These are phyloP conservation scores for Cladosporium sp. DNA, from an alignment of 2,329 filamentous ascomycete genomes.

Conservation along the genomic window DNA sequence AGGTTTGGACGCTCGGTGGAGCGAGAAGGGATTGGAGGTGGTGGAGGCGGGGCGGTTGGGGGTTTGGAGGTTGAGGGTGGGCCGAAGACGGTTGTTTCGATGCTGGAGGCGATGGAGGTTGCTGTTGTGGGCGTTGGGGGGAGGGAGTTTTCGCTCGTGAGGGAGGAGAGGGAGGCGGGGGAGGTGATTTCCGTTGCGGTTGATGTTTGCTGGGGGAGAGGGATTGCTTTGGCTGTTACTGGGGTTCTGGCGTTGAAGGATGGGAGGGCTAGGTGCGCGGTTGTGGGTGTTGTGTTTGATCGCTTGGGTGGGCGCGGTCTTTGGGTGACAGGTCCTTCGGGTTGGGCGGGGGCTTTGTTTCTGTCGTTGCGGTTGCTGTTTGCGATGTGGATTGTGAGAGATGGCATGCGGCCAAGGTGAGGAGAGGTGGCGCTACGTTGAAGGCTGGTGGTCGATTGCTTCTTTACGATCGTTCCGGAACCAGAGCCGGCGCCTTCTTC, in stretches of 20 bases:
- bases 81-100: slow-evolving; percentile 11
- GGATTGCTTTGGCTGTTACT: not conserved
- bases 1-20: slow-evolving; percentile 6
- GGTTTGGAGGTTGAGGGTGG: not conserved
- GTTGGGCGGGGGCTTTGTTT: slow-evolving; percentile 15
- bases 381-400: slow-evolving; percentile 19
- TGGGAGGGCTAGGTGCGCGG: slow-evolving; percentile 2
- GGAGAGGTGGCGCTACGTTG: slow-evolving; percentile 12
- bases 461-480: not conserved
- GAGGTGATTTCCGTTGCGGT: slow-evolving; percentile 3
- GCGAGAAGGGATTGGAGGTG: slow-evolving; percentile 1
- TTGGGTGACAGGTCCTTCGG: slow-evolving; percentile 15
- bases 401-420: slow-evolving; percentile 25
- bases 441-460: not conserved
- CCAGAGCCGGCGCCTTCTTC: not conserved
- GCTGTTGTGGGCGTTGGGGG: slow-evolving; percentile 10
- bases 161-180: not conserved
- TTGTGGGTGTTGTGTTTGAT: slow-evolving; percentile 9
- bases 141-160: slow-evolving; percentile 9
- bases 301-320: slow-evolving; percentile 7
- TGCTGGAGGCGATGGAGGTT: slow-evolving; percentile 2
- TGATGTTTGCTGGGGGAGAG: not conserved
- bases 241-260: slow-evolving; percentile 6
- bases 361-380: slow-evolving; percentile 15
- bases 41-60: not conserved